Conservation (phyloP, 768 basidiomycete genomes). For the Tricholoma bakamatsutake region DNA sequence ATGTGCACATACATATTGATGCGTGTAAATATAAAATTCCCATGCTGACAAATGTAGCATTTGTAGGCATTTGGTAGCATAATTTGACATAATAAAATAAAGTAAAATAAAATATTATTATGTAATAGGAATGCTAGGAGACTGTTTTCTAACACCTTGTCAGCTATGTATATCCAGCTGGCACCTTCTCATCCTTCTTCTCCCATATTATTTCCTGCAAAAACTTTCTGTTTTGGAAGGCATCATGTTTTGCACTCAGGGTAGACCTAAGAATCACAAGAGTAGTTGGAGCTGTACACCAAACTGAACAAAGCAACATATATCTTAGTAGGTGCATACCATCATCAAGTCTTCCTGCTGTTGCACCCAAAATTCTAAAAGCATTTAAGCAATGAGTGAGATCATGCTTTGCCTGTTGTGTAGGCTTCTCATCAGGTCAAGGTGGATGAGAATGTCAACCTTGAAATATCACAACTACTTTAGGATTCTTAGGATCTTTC, state of each 20-base stretch:
- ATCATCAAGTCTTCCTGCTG: background rate
- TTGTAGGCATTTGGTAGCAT: too few species aligned
- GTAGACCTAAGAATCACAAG: background rate
- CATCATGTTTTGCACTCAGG: background rate
- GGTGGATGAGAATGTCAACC: background rate
- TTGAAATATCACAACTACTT: background rate
- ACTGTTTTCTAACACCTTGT: too few species aligned
- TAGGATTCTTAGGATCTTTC: background rate
- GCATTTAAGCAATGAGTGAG: background rate
- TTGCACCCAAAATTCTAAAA: background rate
- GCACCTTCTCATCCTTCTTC: background rate
- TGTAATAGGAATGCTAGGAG: too few species aligned
- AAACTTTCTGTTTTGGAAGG: background rate
- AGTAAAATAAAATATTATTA: too few species aligned
- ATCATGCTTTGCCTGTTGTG: background rate
- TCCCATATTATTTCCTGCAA: background rate
- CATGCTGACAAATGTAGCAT: too few species aligned
- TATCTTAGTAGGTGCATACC: too few species aligned
- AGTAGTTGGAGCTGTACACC: background rate
- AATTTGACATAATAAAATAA: too few species aligned
- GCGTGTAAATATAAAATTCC: too few species aligned
- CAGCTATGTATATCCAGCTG: background rate
- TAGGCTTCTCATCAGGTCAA: background rate
- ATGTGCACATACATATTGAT: too few species aligned
- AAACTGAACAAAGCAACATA: too few species aligned